phyloP scores from a whole-genome alignment of 306 rosid species.

The Fragaria iinumae region DNA sequence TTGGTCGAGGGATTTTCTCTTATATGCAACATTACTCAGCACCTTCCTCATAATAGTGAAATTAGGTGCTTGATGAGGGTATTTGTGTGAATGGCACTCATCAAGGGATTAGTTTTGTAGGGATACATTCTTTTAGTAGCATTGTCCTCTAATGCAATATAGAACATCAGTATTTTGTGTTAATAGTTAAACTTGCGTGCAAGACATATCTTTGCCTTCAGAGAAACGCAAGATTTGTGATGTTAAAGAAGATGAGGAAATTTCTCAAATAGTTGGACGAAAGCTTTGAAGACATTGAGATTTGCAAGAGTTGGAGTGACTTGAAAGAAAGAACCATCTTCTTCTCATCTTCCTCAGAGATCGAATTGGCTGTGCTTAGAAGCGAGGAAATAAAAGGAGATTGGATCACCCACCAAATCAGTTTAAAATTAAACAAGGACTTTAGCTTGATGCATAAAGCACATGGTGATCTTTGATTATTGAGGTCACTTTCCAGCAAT shows the following conservation, averaged over 20 bases:
- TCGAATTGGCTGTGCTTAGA: constrained; percentile 8
- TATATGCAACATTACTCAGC: not conserved
- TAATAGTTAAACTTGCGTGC: constrained; percentile 37
- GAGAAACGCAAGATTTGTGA: constrained; percentile 20
- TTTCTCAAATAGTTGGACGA: not conserved
- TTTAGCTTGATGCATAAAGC: constrained; percentile 4
- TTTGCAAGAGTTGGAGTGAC: constrained; percentile 30
- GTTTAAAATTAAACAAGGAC: not conserved
- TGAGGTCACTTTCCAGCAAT: constrained; percentile 10
- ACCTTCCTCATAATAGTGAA: not conserved
- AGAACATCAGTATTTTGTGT: not conserved
- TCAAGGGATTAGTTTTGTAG: not conserved
- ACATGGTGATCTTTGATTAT: constrained; percentile 9
- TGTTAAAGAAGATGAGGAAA: constrained; percentile 5
- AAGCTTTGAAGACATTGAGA: not conserved
- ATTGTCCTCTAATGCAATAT: constrained; percentile 1
- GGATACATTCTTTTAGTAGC: not conserved
- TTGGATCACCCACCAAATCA: constrained; percentile 5
- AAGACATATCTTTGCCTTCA: constrained; percentile 35
- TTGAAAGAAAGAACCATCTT: constrained; percentile 19
- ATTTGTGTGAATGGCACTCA: not conserved
- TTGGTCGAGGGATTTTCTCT: not conserved
- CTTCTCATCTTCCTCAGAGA: constrained; percentile 3
- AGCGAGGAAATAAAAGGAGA: constrained; percentile 7
- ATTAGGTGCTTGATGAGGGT: not conserved